phyloP scores from a whole-genome alignment of 192 early-diverging fungal species.

The Backusella circina region DNA sequence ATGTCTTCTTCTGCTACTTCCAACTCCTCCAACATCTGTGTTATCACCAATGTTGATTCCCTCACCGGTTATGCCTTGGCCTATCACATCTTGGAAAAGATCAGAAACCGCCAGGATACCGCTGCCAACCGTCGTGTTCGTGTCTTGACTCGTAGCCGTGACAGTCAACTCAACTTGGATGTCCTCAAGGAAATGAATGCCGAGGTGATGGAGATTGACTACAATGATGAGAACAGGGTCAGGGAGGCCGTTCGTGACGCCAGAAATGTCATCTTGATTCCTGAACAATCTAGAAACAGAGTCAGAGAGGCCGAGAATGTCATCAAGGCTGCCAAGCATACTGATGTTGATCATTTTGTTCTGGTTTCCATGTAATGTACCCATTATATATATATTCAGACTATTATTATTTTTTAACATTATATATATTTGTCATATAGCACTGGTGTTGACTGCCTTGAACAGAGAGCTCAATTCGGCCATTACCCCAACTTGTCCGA shows the following conservation, averaged over 20 bases:
- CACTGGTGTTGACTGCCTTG: not conserved
- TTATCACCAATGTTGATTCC: constrained; percentile 23
- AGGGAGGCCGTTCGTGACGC: not conserved
- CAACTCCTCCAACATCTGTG: constrained; percentile 6
- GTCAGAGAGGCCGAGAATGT: constrained; percentile 10
- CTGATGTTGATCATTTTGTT: constrained; percentile 6
- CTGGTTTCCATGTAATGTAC: constrained; percentile 20
- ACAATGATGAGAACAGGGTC: constrained; percentile 3
- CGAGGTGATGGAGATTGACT: constrained; percentile 10
- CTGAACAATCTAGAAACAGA: constrained; percentile 3
- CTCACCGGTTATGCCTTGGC: constrained; percentile 15
- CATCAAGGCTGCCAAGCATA: not conserved
- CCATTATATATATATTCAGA: not conserved
- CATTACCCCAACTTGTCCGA: not conserved
- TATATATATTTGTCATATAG: not conserved
- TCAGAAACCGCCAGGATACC: not conserved
- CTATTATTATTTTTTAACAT: not conserved
- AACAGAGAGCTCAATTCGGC: not conserved
- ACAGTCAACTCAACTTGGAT: not conserved
- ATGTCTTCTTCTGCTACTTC: constrained; percentile 6
- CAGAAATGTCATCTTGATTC: constrained; percentile 5
- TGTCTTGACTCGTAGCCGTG: constrained; percentile 11
- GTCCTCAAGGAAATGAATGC: constrained; percentile 3
- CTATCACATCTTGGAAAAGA: not conserved
- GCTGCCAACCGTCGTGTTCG: not conserved